These are phyloP conservation scores for Podospora didyma DNA, from an alignment of 495 filamentous ascomycete species.

Conservation along the genomic window DNA sequence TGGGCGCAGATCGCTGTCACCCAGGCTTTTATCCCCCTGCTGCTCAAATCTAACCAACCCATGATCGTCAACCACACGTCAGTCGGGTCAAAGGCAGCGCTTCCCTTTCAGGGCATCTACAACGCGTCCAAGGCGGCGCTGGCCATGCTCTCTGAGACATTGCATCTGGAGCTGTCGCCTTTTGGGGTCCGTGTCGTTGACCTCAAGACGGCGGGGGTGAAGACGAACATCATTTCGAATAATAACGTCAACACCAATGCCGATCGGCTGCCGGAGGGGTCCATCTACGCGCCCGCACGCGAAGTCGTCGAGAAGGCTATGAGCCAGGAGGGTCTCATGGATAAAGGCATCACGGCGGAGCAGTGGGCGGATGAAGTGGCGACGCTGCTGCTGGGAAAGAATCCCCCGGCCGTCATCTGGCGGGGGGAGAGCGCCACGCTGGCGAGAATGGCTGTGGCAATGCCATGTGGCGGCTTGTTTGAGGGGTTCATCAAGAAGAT, in stretches of 20 bases:
- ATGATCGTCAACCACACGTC: slow-evolving; percentile 44
- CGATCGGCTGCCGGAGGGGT: slow-evolving; percentile 2
- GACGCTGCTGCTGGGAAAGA: slow-evolving; percentile 6
- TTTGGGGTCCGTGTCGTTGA: slow-evolving; percentile 40
- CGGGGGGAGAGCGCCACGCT: slow-evolving; percentile 4
- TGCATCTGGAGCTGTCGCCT: slow-evolving; percentile 52
- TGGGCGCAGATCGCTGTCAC: slow-evolving; percentile 48
- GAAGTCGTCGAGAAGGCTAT: slow-evolving; percentile 20
- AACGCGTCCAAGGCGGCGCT: slow-evolving; percentile 53
- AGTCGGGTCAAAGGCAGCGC: slow-evolving; percentile 17
- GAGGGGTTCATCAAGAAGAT: slow-evolving; percentile 9
- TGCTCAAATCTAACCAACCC: slow-evolving; percentile 43
- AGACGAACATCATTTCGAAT: slow-evolving; percentile 6
- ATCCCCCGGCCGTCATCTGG: slow-evolving; percentile 7
- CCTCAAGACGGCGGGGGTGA: slow-evolving; percentile 27
- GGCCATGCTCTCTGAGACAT: slow-evolving; percentile 36
- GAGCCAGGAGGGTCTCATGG: slow-evolving; percentile 6
- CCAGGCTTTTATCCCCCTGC: slow-evolving; percentile 50
- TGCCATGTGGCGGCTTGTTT: slow-evolving; percentile 6
- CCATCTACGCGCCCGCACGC: slow-evolving; percentile 6
- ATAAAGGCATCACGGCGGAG: slow-evolving; percentile 2
- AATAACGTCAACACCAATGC: background rate
- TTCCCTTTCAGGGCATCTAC: slow-evolving; percentile 44
- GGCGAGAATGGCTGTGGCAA: background rate
- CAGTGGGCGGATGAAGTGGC: slow-evolving; percentile 12